A percentile compares a stretch with the other conserved stretches of the same genome.
Conservation (phyloP, 345 rosid genomes). For the Boechera retrofracta region DNA sequence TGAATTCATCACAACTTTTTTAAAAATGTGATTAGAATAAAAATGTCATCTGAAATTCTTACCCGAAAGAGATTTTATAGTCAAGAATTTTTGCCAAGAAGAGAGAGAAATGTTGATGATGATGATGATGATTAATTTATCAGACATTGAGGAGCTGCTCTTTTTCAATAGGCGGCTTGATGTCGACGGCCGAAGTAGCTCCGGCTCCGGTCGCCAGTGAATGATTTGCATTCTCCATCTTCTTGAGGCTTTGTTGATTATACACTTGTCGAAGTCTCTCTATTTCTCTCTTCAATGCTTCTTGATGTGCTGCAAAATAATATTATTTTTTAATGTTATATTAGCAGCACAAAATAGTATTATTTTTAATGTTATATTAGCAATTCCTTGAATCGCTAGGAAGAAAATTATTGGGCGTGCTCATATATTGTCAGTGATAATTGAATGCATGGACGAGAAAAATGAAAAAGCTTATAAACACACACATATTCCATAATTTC, state of each 20-base stretch:
- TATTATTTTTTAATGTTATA: neutral
- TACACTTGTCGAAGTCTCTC: conserved; percentile 83
- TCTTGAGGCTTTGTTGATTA: conserved; percentile 61
- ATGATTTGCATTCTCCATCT: conserved; percentile 43
- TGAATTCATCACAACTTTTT: conserved; percentile 34
- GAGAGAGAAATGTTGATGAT: conserved; percentile 14
- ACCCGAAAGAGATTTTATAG: conserved; percentile 26
- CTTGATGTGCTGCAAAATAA: conserved; percentile 73
- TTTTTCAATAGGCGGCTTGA: conserved; percentile 42
- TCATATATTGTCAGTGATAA: conserved; percentile 27
- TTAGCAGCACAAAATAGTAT: neutral
- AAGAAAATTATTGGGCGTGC: conserved; percentile 25
- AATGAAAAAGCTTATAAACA: neutral
- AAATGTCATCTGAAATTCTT: conserved; percentile 11
- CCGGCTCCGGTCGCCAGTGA: conserved; percentile 32
- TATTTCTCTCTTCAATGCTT: conserved; percentile 86
- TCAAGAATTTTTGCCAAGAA: conserved; percentile 21
- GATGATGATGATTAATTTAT: conserved; percentile 14
- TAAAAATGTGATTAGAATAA: conserved; percentile 36
- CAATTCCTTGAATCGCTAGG: neutral
- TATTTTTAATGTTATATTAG: neutral
- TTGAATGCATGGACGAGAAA: conserved; percentile 14
- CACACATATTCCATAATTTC: neutral
- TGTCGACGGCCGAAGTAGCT: conserved; percentile 38
- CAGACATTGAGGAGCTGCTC: conserved; percentile 52